A percentile compares a stretch with the other conserved stretches of the same genome.
Conservation (phyloP, 495 filamentous ascomycete species). For the Glarea lozoyensis region DNA sequence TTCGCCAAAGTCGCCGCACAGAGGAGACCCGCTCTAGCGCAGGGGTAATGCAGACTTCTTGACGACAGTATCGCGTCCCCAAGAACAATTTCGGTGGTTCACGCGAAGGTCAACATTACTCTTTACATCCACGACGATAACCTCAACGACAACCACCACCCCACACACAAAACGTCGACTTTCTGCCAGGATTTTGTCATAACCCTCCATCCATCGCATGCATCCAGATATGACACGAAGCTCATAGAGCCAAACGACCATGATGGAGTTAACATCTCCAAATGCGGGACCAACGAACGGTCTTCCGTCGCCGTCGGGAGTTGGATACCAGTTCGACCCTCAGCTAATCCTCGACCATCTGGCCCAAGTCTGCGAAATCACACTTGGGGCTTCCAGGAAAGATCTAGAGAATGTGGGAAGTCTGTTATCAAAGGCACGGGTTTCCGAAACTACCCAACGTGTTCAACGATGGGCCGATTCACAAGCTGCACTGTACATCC, state of each 20-base stretch:
- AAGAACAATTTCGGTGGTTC: too few relatives aligned
- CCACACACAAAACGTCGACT: constrained; percentile 3
- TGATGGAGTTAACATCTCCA: constrained; percentile 25
- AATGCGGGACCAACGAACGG: constrained; percentile 32
- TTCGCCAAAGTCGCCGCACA: too few relatives aligned
- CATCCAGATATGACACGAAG: constrained; percentile 13
- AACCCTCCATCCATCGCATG: constrained; percentile 4
- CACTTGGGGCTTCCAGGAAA: constrained; percentile 69
- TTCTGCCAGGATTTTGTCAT: constrained; percentile 5
- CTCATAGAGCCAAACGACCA: constrained; percentile 7
- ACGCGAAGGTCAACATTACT: constrained; percentile 2
- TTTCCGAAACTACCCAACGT: constrained; percentile 77
- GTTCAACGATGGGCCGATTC: constrained; percentile 60
- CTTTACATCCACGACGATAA: constrained; percentile 7
- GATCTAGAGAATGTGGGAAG: constrained; percentile 77
- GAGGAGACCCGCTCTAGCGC: too few relatives aligned
- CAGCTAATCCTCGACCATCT: constrained; percentile 67
- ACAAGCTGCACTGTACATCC: constrained; percentile 80
- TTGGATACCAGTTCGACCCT: constrained; percentile 29
- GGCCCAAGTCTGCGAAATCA: constrained; percentile 66
- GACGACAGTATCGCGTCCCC: too few relatives aligned
- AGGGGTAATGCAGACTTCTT: too few relatives aligned
- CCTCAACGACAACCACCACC: constrained; percentile 8
- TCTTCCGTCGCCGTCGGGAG: constrained; percentile 25
- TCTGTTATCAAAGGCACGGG: constrained; percentile 61